A percentile compares a stretch with the other conserved stretches of the same genome.
Evolutionary conservation across 1,284 basidiomycete species (phyloP).

Genomic region (Wolfiporia cocos): DNA sequence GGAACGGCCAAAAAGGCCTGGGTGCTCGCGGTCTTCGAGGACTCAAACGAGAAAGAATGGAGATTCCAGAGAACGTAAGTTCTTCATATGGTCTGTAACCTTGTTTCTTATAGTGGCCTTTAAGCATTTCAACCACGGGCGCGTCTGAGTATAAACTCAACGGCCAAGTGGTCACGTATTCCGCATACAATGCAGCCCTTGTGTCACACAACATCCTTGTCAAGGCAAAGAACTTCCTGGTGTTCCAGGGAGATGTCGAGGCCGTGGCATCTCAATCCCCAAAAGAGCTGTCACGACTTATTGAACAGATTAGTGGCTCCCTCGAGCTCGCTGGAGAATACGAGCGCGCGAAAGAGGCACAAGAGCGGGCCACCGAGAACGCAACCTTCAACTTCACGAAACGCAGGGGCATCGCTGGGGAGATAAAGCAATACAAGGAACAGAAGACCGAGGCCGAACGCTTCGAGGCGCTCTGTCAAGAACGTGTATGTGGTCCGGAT

Average conservation of each 20-base stretch:
- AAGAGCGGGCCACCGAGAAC: conserved; percentile 89
- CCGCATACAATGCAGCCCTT: conserved; percentile 82
- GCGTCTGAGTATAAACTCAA: conserved; percentile 89
- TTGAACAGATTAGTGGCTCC: conserved; percentile 95
- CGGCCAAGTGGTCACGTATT: conserved; percentile 71
- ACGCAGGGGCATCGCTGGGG: conserved; percentile 87
- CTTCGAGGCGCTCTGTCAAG: conserved; percentile 75
- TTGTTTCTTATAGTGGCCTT: neutral
- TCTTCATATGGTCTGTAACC: conserved; percentile 12
- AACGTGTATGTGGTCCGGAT: conserved; percentile 44
- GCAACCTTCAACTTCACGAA: conserved; percentile 94
- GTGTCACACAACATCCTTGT: conserved; percentile 93
- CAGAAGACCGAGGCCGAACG: conserved; percentile 92
- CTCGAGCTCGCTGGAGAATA: conserved; percentile 88
- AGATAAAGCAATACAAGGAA: conserved; percentile 97
- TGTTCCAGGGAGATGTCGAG: conserved; percentile 99
- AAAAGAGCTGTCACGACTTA: conserved; percentile 82
- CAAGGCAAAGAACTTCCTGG: conserved; percentile 98
- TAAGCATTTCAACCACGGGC: conserved; percentile 81
- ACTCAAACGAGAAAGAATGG: conserved; percentile 77
- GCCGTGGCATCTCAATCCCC: conserved; percentile 95
- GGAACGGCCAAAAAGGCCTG: conserved; percentile 89
- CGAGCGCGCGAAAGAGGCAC: conserved; percentile 81
- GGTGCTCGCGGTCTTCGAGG: conserved; percentile 90
- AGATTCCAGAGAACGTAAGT: conserved; percentile 85